Evolutionary conservation across 768 basidiomycete genomes (phyloP).

Genomic region (Royoungia palumana): DNA sequence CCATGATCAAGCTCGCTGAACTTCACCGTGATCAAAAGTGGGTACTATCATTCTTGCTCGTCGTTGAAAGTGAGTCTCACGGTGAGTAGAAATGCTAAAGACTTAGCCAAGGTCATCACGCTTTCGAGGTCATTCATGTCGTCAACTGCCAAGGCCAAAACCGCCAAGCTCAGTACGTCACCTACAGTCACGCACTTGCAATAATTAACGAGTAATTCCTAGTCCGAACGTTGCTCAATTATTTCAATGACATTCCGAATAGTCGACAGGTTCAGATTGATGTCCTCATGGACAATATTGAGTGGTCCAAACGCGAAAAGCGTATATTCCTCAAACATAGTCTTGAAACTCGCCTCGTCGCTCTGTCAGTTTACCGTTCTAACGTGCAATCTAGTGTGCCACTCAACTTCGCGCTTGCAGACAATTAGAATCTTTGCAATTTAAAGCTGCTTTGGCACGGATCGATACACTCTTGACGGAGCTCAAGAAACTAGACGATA

Average conservation of each 20-base stretch:
- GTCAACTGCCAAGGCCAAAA: slow-evolving; percentile 95
- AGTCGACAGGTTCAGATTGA: slow-evolving; percentile 74
- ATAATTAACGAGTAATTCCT: neutral
- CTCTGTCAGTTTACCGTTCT: slow-evolving; percentile 46
- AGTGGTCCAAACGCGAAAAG: slow-evolving; percentile 89
- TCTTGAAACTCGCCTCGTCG: slow-evolving; percentile 83
- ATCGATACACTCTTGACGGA: slow-evolving; percentile 90
- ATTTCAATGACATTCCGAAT: slow-evolving; percentile 76
- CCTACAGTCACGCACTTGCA: neutral
- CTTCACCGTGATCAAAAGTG: slow-evolving; percentile 85
- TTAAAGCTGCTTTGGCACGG: slow-evolving; percentile 72
- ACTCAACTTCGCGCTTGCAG: slow-evolving; percentile 32
- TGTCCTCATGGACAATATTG: slow-evolving; percentile 87
- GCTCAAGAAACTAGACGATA: slow-evolving; percentile 91
- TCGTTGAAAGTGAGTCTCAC: neutral
- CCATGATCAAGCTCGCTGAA: slow-evolving; percentile 81
- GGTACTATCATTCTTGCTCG: slow-evolving; percentile 21
- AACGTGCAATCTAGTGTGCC: neutral
- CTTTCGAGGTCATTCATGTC: slow-evolving; percentile 84
- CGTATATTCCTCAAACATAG: slow-evolving; percentile 95
- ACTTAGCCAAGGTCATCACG: slow-evolving; percentile 82
- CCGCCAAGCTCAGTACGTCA: slow-evolving; percentile 81
- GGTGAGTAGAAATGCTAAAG: slow-evolving; percentile 67
- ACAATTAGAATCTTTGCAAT: slow-evolving; percentile 72
- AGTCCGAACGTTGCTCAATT: slow-evolving; percentile 94